Evolutionary conservation across 164 flowering plant genomes (phyloP).

Genomic region (Piper betle): DNA sequence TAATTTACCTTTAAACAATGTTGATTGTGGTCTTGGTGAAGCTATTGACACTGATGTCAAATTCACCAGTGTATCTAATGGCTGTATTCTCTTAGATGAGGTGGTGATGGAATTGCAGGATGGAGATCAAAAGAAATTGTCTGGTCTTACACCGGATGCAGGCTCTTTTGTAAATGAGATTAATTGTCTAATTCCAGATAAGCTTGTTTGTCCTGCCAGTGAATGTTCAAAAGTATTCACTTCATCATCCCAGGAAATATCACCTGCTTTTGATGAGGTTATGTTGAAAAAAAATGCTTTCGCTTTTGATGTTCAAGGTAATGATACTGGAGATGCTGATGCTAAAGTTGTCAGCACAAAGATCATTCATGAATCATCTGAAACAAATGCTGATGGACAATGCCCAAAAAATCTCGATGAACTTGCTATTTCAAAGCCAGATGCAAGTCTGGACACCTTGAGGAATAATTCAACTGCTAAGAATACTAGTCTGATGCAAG

Average conservation of each 20-base stretch:
- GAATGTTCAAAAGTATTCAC: conserved; percentile 23
- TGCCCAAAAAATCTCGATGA: conserved; percentile 17
- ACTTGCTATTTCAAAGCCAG: conserved; percentile 13
- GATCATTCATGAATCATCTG: conserved; percentile 21
- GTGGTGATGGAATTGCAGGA: background rate
- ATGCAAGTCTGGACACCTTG: conserved; percentile 10
- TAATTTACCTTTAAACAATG: no score
- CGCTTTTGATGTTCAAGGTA: conserved; percentile 17
- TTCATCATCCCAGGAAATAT: conserved; percentile 15
- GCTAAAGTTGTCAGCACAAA: conserved; percentile 12
- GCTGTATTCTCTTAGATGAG: background rate
- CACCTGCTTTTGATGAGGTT: conserved; percentile 10
- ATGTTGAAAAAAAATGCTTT: conserved; percentile 21
- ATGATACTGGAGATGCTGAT: conserved; percentile 12
- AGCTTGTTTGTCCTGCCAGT: conserved; percentile 1
- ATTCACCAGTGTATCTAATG: background rate
- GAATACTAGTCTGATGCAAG: conserved; percentile 10
- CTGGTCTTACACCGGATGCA: no score
- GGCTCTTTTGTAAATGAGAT: background rate
- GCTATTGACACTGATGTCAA: background rate
- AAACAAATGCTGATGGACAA: conserved; percentile 13
- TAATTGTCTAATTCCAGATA: background rate
- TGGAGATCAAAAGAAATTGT: background rate
- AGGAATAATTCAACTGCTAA: conserved; percentile 12
- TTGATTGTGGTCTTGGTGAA: background rate